Base-by-base conservation (phyloP, 805 yeast genomes). In the Nakazawaea wyomingensis region DNA sequence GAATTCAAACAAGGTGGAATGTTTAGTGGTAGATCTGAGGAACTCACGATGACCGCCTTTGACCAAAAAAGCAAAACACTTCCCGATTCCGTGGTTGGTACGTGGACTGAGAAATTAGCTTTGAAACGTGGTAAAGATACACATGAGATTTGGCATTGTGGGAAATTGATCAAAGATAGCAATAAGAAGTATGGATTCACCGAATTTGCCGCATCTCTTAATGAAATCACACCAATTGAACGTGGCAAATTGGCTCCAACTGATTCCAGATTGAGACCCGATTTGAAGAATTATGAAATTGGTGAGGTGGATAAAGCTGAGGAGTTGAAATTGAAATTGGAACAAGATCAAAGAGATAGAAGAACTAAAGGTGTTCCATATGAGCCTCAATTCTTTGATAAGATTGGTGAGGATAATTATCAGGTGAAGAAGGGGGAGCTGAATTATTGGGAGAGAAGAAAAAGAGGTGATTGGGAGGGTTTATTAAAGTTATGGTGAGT, bases 201-300 rank as follows among this genome's bases (percentile, higher is more conserved):
- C 0, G 69, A 71, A 41, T 93, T 83, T 65, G 80, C 96, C 0
- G 87, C 95, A 7, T 73, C 82, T 31, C 67, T 93, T 57, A 89
- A 89, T 57, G 85, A 88, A 47, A 75, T 90, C 31, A 85, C 96
- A 0, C 65, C 59, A 3, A 62, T 91, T 11, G 97, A 91, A 56
- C 48, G 71, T 22, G 83, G 67, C 2, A 42, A 61, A 2, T 52
- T 90, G 31, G 83, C 97, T 5, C 90, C 90, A 3, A 86, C 93
- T 0, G 99, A 93, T 59, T 85, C 96, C 6, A 76, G 99, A 55
- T 62, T 80, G 35, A 75, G 99, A 56, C 98, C 97, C 0, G 99
- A 93, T 59, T 78, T 88, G 55, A 66, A 75, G 34, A 61, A 68
- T 2, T 88, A 87, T 52, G 95, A 87, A 56, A 57, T 72, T 14